Percentiles rank a stretch among this genome's conserved stretches.
phyloP scores from a whole-genome alignment of 73 alveolate species.

The Blepharisma japonicum region DNA sequence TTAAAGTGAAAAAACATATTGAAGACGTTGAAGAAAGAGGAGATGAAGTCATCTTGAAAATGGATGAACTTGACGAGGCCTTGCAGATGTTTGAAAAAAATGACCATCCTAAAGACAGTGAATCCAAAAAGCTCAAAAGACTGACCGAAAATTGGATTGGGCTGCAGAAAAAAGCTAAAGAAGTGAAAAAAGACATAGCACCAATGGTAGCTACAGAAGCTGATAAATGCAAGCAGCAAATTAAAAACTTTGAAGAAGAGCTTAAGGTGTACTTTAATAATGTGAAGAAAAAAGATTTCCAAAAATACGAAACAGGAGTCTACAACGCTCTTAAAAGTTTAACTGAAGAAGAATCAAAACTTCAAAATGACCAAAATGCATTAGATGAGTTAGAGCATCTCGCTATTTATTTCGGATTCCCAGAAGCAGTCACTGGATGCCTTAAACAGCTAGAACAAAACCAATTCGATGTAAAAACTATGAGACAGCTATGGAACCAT shows the following conservation, averaged over 20 bases:
- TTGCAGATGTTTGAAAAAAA: constrained; percentile 67
- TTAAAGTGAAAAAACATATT: constrained; percentile 73
- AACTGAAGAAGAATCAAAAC: constrained; percentile 65
- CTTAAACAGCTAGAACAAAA: constrained; percentile 82
- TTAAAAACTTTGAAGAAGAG: constrained; percentile 94
- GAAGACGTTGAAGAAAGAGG: constrained; percentile 62
- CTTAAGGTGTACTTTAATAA: constrained; percentile 86
- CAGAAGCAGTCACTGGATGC: constrained; percentile 91
- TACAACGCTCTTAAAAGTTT: constrained; percentile 75
- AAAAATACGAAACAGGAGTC: constrained; percentile 91
- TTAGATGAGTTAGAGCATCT: constrained; percentile 79
- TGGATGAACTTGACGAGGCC: constrained; percentile 78
- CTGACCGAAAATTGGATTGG: constrained; percentile 77
- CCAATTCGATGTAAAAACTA: constrained; percentile 78
- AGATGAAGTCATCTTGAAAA: constrained; percentile 68
- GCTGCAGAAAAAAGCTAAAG: constrained; percentile 87
- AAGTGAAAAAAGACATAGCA: constrained; percentile 87
- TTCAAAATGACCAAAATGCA: constrained; percentile 70
- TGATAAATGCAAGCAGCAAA: constrained; percentile 85
- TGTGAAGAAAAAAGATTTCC: constrained; percentile 92
- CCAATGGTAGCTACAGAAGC: constrained; percentile 90
- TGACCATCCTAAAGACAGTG: constrained; percentile 74
- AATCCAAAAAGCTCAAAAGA: constrained; percentile 68
- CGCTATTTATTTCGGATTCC: constrained; percentile 91
- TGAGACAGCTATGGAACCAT: constrained; percentile 91